Base-by-base conservation (phyloP, 345 rosid species). In the Linum tenue region DNA sequence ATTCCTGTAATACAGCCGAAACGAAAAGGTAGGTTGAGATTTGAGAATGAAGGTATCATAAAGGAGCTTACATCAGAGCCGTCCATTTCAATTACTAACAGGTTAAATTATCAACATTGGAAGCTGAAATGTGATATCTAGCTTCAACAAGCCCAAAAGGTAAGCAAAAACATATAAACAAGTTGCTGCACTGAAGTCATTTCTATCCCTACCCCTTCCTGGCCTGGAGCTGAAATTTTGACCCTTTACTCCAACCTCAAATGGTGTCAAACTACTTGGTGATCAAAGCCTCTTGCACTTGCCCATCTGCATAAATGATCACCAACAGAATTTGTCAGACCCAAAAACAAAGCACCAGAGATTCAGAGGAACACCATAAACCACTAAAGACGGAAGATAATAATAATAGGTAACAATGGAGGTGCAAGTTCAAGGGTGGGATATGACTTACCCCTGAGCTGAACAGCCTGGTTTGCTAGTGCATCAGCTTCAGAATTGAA, bases 391-490 rank as follows among this genome's bases (percentile, higher is more conserved):
- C 17, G 0, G 8, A 57, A 57, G 38, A 57, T n/a, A 37, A 57
- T 6, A 57, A 57, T 22, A 16, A 37, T n/a, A n/a, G n/a, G 12
- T 17, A 57, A 17, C 60, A 22, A 17, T 17, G 60, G 37, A 57
- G 12, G 60, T 48, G 53, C 12, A 48, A 15, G 9, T 48, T 48
- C 3, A 15, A 48, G 53, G 10, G 53, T 48, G 14, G 53, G n/a
- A n/a, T 48, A 48, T 6, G 53, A 48, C 64, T 62, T 10, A 62
- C 64, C 50, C n/a, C 64, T 62, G n/a, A 62, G 64, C 2, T 11
- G 7, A 12, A 62, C 50, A 62, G 64, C 64, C 44, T 9, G 64
- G 50, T 39, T 62, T 12, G 64, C 64, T 62, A 12, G 64, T 37
- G 64, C 50, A 62, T 62, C 64, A 11, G 64, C 64, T 15, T 39